A percentile compares a stretch with the other conserved stretches of the same genome.
phyloP scores from a whole-genome alignment of 257 asterid genomes.

The Ilex asprella region DNA sequence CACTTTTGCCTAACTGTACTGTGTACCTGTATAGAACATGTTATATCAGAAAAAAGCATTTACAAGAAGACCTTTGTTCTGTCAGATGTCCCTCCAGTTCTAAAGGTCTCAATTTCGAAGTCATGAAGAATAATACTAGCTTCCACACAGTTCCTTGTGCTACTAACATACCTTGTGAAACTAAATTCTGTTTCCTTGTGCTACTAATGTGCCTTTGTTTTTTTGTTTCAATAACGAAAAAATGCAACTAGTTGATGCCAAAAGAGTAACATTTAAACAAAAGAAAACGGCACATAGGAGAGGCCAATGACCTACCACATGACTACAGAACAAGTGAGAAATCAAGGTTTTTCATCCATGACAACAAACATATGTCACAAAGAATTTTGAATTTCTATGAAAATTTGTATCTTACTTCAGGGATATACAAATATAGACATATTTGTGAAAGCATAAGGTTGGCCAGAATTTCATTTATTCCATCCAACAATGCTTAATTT shows the following conservation, averaged over 20 bases:
- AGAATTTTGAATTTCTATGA: no score
- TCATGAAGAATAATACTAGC: neutral
- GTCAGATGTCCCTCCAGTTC: no score
- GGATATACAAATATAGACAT: neutral
- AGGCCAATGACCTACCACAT: no score
- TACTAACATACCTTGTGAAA: neutral
- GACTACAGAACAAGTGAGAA: no score
- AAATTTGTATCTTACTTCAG: neutral
- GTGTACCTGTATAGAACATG: conserved; percentile 49
- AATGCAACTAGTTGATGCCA: no score
- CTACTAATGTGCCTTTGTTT: neutral
- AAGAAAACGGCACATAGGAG: no score
- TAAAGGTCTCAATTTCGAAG: neutral
- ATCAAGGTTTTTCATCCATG: no score
- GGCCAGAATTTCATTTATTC: neutral
- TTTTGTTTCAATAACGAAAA: no score
- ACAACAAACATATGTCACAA: no score
- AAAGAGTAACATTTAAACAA: no score
- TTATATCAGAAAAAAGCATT: neutral
- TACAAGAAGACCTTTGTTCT: no score
- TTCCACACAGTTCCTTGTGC: neutral
- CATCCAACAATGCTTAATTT: no score
- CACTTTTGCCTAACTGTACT: conserved; percentile 85
- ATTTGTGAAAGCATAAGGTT: neutral
- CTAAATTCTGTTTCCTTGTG: neutral